These are phyloP conservation scores for Solanum commersonii DNA, from an alignment of 257 asterid genomes.

Conservation along the genomic window DNA sequence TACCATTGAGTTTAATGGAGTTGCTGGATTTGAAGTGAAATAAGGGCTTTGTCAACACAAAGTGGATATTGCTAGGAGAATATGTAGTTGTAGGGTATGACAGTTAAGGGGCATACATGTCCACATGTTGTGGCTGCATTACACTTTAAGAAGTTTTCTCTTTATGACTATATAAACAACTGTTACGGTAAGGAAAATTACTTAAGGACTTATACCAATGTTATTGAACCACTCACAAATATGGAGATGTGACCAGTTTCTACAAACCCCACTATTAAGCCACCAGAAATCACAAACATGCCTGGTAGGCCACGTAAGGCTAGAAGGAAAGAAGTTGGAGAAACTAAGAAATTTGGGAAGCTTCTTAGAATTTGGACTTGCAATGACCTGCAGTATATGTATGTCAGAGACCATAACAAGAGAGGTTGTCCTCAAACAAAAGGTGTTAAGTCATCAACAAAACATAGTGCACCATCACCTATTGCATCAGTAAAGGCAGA, in stretches of 20 bases:
- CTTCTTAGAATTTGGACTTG: neutral
- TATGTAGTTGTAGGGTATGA: neutral
- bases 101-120: too few relatives aligned
- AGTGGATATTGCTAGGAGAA: neutral
- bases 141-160: neutral
- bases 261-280: neutral
- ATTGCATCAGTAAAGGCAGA: too few relatives aligned
- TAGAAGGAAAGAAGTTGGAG: neutral
- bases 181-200: too few relatives aligned
- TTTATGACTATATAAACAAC: neutral
- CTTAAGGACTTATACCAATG: neutral
- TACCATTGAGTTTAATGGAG: neutral
- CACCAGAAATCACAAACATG: neutral
- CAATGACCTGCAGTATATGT: too few relatives aligned
- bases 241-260: neutral
- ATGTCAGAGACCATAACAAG: too few relatives aligned
- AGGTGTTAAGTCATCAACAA: neutral
- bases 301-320: neutral
- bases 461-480: neutral
- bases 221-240: neutral
- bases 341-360: neutral
- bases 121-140: neutral
- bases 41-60: neutral
- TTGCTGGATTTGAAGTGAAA: neutral
- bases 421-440: too few relatives aligned